phyloP scores from a whole-genome alignment of 1,139 yeast species.

The Hyphopichia khmerensis region DNA sequence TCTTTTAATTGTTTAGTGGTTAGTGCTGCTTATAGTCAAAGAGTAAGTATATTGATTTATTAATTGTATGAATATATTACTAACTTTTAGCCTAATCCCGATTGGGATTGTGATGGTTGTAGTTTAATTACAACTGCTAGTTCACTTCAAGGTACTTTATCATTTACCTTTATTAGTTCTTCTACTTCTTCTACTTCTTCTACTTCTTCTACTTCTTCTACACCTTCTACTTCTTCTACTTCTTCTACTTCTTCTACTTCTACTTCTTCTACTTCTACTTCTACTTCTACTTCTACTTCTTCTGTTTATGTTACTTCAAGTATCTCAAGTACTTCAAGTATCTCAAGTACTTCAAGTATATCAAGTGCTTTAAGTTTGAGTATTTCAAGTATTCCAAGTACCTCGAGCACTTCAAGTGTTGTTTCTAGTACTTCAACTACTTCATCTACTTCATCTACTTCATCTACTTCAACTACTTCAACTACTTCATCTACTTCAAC shows the following conservation, averaged over 20 bases:
- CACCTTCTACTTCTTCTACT: conserved; percentile 9
- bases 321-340: no score
- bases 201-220: conserved; percentile 6
- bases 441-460: no score
- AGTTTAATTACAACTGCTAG: conserved; percentile 21
- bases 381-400: no score
- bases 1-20: no score
- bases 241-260: conserved; percentile 11
- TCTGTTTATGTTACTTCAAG: neutral
- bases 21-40: conserved; percentile 10
- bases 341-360: no score
- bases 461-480: no score
- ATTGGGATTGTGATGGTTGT: conserved; percentile 20
- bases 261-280: conserved; percentile 7
- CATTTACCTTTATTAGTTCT: conserved; percentile 2
- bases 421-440: no score
- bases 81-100: conserved; percentile 22
- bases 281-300: neutral
- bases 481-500: no score
- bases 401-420: no score
- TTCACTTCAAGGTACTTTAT: conserved; percentile 15
- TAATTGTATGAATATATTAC: conserved; percentile 1
- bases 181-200: conserved; percentile 8
- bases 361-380: no score
- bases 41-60: conserved; percentile 10